Conservation (phyloP, 345 rosid genomes). For the Ceriops zippeliana region DNA sequence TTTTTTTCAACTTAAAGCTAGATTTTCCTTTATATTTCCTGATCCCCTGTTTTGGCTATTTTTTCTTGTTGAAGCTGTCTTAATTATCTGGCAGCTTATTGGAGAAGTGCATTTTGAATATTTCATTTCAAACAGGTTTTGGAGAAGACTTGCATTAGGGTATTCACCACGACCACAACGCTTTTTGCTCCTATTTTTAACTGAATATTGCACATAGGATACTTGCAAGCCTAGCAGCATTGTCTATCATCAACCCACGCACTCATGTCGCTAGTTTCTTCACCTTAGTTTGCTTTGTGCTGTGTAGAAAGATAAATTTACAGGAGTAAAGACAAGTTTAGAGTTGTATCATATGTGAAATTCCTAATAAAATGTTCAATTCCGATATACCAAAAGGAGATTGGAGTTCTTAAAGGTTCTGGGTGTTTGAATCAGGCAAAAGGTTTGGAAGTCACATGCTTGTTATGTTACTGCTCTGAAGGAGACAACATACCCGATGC, state of each 20-base stretch:
- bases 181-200: too few species aligned
- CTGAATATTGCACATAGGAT: background rate
- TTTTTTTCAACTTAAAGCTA: background rate
- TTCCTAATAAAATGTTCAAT: background rate
- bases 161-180: background rate
- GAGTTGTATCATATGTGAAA: background rate
- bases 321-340: too few species aligned
- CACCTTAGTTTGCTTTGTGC: too few species aligned
- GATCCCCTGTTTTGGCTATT: background rate
- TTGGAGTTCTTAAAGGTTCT: slow-evolving; percentile 12
- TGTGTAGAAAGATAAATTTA: too few species aligned
- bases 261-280: background rate
- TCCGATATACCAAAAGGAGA: background rate
- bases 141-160: background rate
- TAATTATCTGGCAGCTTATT: background rate
- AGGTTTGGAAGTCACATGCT: slow-evolving; percentile 77
- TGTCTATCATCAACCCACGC: background rate
- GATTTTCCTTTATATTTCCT: background rate
- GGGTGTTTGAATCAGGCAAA: slow-evolving; percentile 52
- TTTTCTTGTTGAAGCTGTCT: background rate
- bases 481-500: slow-evolving; percentile 89
- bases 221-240: background rate
- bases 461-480: slow-evolving; percentile 90
- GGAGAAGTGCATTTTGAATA: background rate
- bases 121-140: background rate